Evolutionary conservation across 2,329 filamentous ascomycete genomes (phyloP).

Genomic region (Pyrenochaeta sp.): DNA sequence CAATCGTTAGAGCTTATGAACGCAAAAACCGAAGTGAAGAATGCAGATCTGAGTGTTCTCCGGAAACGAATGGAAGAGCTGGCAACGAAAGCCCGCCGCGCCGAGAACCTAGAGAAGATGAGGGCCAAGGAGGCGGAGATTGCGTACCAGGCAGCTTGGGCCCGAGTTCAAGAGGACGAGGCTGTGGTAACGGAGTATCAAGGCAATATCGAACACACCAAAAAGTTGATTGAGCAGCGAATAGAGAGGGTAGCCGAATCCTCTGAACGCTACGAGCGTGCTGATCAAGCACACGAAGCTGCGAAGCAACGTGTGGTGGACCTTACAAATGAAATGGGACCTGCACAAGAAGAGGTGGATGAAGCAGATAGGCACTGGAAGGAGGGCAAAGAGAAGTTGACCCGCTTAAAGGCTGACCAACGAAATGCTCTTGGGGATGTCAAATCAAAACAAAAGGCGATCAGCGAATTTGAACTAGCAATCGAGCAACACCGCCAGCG

Average conservation of each 20-base stretch:
- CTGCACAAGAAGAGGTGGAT: conserved; percentile 57
- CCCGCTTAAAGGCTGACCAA: conserved; percentile 64
- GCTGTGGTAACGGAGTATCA: conserved; percentile 42
- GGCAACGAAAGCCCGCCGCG: conserved; percentile 68
- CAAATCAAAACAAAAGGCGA: conserved; percentile 57
- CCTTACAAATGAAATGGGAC: conserved; percentile 47
- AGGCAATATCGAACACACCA: conserved; percentile 38
- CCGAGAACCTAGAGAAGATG: conserved; percentile 71
- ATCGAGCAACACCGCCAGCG: conserved; percentile 66
- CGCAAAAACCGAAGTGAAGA: conserved; percentile 66
- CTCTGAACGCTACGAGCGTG: conserved; percentile 52
- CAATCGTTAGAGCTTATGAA: conserved; percentile 78
- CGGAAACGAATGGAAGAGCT: conserved; percentile 67
- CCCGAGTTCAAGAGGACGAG: conserved; percentile 82
- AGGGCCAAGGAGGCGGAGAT: conserved; percentile 67
- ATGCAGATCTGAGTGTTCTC: conserved; percentile 70
- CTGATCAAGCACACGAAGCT: conserved; percentile 49
- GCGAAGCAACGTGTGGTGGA: conserved; percentile 45
- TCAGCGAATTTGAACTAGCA: conserved; percentile 52
- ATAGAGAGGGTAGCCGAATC: conserved; percentile 56
- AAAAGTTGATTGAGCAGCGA: conserved; percentile 58
- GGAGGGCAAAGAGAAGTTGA: conserved; percentile 61
- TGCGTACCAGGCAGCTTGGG: conserved; percentile 79
- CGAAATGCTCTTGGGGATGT: conserved; percentile 69
- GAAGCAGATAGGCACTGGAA: conserved; percentile 63